Conservation (phyloP, 1,284 basidiomycete genomes). For the Ustilago loliicola region DNA sequence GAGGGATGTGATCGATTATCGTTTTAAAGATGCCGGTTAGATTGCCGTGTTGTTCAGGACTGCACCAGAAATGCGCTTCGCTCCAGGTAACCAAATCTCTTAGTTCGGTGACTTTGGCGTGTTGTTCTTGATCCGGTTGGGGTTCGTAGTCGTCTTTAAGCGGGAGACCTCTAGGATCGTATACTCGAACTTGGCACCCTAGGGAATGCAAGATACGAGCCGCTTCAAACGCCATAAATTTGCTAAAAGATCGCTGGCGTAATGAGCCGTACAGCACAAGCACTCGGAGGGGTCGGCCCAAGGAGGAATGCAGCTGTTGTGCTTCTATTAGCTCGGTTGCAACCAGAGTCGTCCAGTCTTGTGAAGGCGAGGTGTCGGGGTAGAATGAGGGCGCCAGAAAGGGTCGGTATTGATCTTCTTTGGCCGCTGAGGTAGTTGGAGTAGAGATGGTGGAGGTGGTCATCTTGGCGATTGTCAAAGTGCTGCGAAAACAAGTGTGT, state of each 20-base stretch:
- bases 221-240: constrained; percentile 70
- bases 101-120: constrained; percentile 29
- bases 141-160: constrained; percentile 67
- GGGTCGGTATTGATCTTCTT: neutral
- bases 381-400: constrained; percentile 15
- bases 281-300: constrained; percentile 7
- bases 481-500: neutral
- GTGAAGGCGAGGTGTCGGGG: neutral
- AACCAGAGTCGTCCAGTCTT: constrained; percentile 5
- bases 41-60: constrained; percentile 71
- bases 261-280: constrained; percentile 17
- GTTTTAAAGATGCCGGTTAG: constrained; percentile 72
- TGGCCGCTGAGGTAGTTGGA: neutral
- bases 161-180: constrained; percentile 68
- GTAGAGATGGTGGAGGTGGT: neutral
- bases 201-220: constrained; percentile 67
- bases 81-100: constrained; percentile 17
- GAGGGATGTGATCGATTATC: constrained; percentile 64
- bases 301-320: neutral
- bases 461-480: neutral
- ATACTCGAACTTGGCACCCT: constrained; percentile 70
- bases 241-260: constrained; percentile 67
- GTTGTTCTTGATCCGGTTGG: neutral
- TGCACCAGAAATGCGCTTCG: constrained; percentile 70
- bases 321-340: constrained; percentile 6